Percentiles rank a stretch among this genome's conserved stretches.
Evolutionary conservation across 140 eudicot species (phyloP).

Genomic region (Stevia rebaudiana): DNA sequence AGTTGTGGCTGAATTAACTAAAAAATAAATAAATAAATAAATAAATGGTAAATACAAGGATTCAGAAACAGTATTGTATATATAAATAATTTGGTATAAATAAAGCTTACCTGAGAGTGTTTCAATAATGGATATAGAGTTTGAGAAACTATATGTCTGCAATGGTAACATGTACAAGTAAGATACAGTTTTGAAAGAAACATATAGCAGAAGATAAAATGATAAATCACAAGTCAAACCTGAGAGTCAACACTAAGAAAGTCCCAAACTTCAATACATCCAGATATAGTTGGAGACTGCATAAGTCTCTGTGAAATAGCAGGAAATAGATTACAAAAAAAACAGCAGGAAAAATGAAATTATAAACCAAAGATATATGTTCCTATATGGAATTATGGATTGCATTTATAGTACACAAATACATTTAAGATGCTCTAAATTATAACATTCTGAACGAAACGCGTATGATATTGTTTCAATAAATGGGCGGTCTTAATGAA

Average conservation of each 20-base stretch:
- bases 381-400: background rate
- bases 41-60: constrained; percentile 19
- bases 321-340: background rate
- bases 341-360: constrained; percentile 4
- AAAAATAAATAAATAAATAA: constrained; percentile 12
- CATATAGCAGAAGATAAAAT: constrained; percentile 15
- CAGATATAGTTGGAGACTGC: constrained; percentile 82
- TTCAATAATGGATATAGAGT: constrained; percentile 78
- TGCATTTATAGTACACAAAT: background rate
- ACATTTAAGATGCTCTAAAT: background rate
- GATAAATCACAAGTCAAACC: constrained; percentile 43
- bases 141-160: constrained; percentile 82
- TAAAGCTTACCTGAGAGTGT: constrained; percentile 63
- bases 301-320: constrained; percentile 61
- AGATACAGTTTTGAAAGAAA: constrained; percentile 12
- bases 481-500: background rate
- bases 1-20: constrained; percentile 35
- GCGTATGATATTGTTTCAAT: background rate
- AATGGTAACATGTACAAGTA: constrained; percentile 13
- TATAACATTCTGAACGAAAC: too few species aligned
- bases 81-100: background rate
- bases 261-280: constrained; percentile 99
- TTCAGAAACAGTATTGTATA: background rate
- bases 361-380: background rate
- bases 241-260: constrained; percentile 99